These are phyloP conservation scores for Porodaedalea pini DNA, from an alignment of 1,284 basidiomycete species.

Conservation along the genomic window DNA sequence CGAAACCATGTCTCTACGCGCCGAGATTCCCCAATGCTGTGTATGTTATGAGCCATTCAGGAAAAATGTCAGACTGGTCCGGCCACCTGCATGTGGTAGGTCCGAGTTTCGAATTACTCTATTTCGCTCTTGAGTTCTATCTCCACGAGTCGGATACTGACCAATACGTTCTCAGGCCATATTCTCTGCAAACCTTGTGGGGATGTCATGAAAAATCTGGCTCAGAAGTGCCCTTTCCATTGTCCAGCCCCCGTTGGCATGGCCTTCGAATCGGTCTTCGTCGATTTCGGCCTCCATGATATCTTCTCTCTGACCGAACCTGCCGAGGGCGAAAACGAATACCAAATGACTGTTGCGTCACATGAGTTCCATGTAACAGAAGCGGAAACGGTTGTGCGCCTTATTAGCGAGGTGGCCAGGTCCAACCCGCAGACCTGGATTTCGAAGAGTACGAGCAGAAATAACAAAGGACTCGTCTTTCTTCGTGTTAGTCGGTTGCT, in stretches of 20 bases:
- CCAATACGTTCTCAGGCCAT: background rate
- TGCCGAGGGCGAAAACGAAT: background rate
- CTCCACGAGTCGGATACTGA: too few species aligned
- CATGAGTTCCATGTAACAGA: background rate
- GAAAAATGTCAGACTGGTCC: background rate
- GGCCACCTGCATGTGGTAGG: background rate
- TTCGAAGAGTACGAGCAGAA: background rate
- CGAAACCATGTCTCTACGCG: background rate
- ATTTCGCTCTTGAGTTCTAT: too few species aligned
- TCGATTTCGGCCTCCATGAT: background rate
- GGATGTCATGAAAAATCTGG: background rate
- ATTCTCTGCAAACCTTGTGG: background rate
- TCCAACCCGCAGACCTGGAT: background rate
- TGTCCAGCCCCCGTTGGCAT: background rate
- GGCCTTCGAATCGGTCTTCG: background rate
- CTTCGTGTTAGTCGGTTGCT: background rate
- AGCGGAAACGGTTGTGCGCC: background rate
- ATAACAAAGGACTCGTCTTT: background rate
- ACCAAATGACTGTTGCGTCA: background rate
- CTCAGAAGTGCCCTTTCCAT: background rate
- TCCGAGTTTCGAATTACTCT: background rate
- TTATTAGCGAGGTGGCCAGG: background rate
- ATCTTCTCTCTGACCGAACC: background rate
- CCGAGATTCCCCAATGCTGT: background rate
- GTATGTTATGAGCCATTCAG: background rate